phyloP scores from a whole-genome alignment of 1,284 basidiomycete species.

The Meira nashicola region DNA sequence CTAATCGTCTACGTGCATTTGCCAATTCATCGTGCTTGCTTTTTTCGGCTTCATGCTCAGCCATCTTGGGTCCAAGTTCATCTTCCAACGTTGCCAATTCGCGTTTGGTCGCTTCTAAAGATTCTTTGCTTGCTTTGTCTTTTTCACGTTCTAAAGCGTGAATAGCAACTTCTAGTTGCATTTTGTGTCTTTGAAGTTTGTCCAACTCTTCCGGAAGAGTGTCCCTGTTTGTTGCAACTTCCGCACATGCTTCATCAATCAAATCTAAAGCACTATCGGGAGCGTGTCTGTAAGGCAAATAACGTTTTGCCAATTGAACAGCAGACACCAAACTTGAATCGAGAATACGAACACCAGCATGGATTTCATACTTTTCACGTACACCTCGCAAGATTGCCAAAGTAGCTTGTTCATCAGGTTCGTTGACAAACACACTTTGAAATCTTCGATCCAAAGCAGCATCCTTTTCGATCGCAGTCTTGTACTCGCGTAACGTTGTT shows the following conservation, averaged over 20 bases:
- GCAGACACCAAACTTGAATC: constrained; percentile 86
- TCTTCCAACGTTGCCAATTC: constrained; percentile 82
- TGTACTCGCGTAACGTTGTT: constrained; percentile 86
- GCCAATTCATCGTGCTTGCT: constrained; percentile 79
- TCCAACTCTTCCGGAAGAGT: constrained; percentile 93
- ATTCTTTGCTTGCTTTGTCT: constrained; percentile 81
- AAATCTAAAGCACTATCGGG: constrained; percentile 53
- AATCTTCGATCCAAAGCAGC: constrained; percentile 89
- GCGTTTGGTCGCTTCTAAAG: constrained; percentile 72
- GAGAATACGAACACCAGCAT: constrained; percentile 66
- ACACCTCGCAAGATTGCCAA: constrained; percentile 90
- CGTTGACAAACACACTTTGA: constrained; percentile 81
- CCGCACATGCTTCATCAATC: constrained; percentile 58
- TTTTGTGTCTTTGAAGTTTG: constrained; percentile 81
- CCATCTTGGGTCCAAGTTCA: constrained; percentile 78
- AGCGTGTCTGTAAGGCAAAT: constrained; percentile 60
- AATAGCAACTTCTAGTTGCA: constrained; percentile 91
- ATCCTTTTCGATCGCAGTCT: constrained; percentile 86
- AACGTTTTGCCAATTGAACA: constrained; percentile 87
- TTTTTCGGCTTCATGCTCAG: constrained; percentile 86
- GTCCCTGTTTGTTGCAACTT: constrained; percentile 62
- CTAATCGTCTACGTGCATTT: constrained; percentile 73
- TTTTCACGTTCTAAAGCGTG: constrained; percentile 79
- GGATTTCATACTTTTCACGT: constrained; percentile 68
- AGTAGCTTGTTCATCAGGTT: constrained; percentile 82